Evolutionary conservation across 2,329 filamentous ascomycete species (phyloP), one percentile per base, ranked within the genome.

Genomic region (Aureobasidium melanogenum): DNA sequence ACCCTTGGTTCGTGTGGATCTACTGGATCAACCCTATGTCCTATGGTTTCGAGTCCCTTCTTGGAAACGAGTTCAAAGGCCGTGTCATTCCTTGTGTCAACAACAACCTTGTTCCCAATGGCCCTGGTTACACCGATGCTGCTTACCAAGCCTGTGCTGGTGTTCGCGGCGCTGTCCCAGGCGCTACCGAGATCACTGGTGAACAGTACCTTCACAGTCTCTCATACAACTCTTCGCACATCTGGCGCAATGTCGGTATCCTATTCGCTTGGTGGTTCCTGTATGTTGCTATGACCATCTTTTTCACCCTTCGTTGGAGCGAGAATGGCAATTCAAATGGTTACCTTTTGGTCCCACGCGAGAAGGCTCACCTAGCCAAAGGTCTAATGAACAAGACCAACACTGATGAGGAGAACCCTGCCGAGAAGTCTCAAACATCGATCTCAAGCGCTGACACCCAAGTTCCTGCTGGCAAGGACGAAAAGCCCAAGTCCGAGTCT

Each of bases 201-300:
- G 84, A 87, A 63, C 75, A 79, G 0, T 89, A 83, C 65, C 83
- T 88, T 5, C 69, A 66, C 0, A 81, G 79, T 1, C 73, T 88
- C 0, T 81, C 80, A 0, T 77, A 76, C 66, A 73, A 70, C 28
- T 75, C 74, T 64, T 71, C 70, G 3, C 74, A 78, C 51, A 71
- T 74, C 22, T 73, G 71, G 71, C 69, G 87, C 10, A 89, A 90
- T 68, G 80, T 88, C 62, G 87, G 87, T 0, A 88, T 91, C 60
- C 67, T 86, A 44, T 85, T 83, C 78, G 84, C 79, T 0, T 88
- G 79, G 78, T 87, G 84, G 83, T 77, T 71, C 8, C 69, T 87
- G 0, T 87, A 81, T 62, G 81, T 84, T 17, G 77, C 62, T 3
- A 67, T 86, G 5, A 88, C 85, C 0, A 79, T 88, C 50, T 69